A percentile compares a stretch with the other conserved stretches of the same genome.
Evolutionary conservation across 331 rosid species (phyloP).

Genomic region (Cydonia oblonga): DNA sequence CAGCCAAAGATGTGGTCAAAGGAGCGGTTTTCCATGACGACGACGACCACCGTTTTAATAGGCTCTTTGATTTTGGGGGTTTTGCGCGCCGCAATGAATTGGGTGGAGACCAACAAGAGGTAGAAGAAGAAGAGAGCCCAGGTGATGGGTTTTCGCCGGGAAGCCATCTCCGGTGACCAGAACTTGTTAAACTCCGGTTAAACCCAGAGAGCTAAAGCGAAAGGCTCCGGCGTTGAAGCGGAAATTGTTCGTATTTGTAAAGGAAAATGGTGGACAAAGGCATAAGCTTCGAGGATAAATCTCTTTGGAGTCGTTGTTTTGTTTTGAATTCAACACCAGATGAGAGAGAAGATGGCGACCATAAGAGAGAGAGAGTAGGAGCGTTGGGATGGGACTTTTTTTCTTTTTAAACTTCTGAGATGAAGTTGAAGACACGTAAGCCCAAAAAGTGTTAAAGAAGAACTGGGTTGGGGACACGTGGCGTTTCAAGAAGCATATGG

Average conservation of each 20-base stretch:
- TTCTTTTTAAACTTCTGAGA: too few relatives aligned
- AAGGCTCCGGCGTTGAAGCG: neutral
- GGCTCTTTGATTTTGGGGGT: slow-evolving; percentile 56
- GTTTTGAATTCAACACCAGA: neutral
- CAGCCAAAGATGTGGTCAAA: slow-evolving; percentile 83
- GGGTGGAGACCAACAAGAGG: slow-evolving; percentile 28
- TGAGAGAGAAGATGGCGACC: neutral
- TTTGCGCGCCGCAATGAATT: slow-evolving; percentile 9
- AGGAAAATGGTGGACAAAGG: neutral
- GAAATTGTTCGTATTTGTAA: neutral
- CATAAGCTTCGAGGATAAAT: neutral
- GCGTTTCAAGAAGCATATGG: too few relatives aligned
- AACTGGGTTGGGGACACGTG: too few relatives aligned
- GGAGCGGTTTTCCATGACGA: slow-evolving; percentile 91
- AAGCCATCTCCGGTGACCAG: slow-evolving; percentile 41
- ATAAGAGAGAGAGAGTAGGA: neutral
- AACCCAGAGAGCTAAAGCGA: neutral
- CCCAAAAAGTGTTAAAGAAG: too few relatives aligned
- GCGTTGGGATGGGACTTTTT: too few relatives aligned
- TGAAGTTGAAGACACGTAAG: too few relatives aligned
- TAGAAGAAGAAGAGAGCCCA: slow-evolving; percentile 24
- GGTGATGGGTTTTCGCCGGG: slow-evolving; percentile 26
- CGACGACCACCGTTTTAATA: slow-evolving; percentile 63
- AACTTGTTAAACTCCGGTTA: neutral
- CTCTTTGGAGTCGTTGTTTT: neutral